phyloP scores from a whole-genome alignment of 1,139 yeast species.

The Suhomyces maxii region DNA sequence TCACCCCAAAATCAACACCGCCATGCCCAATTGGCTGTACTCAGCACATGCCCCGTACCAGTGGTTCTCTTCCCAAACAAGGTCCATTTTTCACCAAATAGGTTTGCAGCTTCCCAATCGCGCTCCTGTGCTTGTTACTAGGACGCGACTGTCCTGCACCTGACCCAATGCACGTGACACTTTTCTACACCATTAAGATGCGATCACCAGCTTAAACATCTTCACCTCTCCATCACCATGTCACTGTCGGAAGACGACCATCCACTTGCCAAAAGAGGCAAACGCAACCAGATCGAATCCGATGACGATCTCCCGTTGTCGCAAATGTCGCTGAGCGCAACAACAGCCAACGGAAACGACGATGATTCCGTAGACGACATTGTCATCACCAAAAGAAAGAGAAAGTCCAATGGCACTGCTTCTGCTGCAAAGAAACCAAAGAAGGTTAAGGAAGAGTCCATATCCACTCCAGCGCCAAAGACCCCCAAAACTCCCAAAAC shows the following conservation, averaged over 20 bases:
- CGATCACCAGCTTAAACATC: not conserved
- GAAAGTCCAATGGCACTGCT: constrained; percentile 5
- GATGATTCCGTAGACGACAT: constrained; percentile 6
- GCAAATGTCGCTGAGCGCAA: not conserved
- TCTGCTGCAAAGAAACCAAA: not conserved
- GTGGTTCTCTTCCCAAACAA: too few relatives aligned
- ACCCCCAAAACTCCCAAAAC: constrained; percentile 1
- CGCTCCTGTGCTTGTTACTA: too few relatives aligned
- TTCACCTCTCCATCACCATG: not conserved
- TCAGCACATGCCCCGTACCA: too few relatives aligned
- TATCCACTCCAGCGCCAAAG: not conserved
- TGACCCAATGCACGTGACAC: not conserved
- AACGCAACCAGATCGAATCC: constrained; percentile 4
- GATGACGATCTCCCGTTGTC: constrained; percentile 16
- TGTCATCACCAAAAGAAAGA: constrained; percentile 7
- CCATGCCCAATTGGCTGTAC: too few relatives aligned
- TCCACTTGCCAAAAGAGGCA: constrained; percentile 5
- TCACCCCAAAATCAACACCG: too few relatives aligned
- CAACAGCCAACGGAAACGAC: not conserved
- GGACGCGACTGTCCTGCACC: not conserved
- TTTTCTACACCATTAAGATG: not conserved
- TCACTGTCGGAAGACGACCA: constrained; percentile 9
- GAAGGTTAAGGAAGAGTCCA: constrained; percentile 3
- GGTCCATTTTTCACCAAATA: too few relatives aligned
- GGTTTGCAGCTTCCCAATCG: too few relatives aligned